Percentiles rank a stretch among this genome's conserved stretches.
Evolutionary conservation across 2,329 filamentous ascomycete genomes (phyloP).

Genomic region (Davidsoniella australis): DNA sequence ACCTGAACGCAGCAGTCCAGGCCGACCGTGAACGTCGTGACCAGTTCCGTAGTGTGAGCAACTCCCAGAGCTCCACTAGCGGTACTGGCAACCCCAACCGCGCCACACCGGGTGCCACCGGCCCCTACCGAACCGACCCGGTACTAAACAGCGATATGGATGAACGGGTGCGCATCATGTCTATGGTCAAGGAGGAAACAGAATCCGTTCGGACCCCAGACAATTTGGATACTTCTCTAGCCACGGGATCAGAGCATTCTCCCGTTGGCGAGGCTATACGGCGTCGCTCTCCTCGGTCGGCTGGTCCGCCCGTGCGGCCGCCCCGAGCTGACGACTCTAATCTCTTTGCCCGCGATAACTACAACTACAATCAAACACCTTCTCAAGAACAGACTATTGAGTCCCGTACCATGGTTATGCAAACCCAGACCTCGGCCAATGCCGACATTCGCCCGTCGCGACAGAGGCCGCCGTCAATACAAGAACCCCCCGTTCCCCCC

Average conservation of each 20-base stretch:
- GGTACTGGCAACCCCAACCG: neutral
- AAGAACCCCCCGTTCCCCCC: slow-evolving; percentile 19
- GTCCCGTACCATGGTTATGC: slow-evolving; percentile 15
- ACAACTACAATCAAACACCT: neutral
- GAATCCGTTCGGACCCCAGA: slow-evolving; percentile 7
- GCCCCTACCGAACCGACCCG: slow-evolving; percentile 9
- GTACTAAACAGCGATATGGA: slow-evolving; percentile 10
- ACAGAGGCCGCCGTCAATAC: slow-evolving; percentile 15
- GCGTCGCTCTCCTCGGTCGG: slow-evolving; percentile 29
- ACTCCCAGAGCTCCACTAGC: slow-evolving; percentile 5
- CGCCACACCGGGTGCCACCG: neutral
- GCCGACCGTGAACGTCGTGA: slow-evolving; percentile 29
- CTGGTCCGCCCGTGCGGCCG: slow-evolving; percentile 3
- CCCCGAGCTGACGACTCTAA: slow-evolving; percentile 1
- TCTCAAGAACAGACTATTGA: neutral
- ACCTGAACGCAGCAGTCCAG: slow-evolving; percentile 30
- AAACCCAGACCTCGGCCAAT: slow-evolving; percentile 20
- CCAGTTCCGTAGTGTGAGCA: slow-evolving; percentile 16
- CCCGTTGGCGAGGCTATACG: slow-evolving; percentile 32
- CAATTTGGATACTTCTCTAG: slow-evolving; percentile 20
- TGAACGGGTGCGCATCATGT: slow-evolving; percentile 11
- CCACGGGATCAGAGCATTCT: slow-evolving; percentile 32
- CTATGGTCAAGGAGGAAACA: slow-evolving; percentile 11
- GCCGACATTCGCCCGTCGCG: slow-evolving; percentile 19
- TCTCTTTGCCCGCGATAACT: slow-evolving; percentile 2